Conservation (phyloP, 768 basidiomycete genomes). For the Boletellus ananas region DNA sequence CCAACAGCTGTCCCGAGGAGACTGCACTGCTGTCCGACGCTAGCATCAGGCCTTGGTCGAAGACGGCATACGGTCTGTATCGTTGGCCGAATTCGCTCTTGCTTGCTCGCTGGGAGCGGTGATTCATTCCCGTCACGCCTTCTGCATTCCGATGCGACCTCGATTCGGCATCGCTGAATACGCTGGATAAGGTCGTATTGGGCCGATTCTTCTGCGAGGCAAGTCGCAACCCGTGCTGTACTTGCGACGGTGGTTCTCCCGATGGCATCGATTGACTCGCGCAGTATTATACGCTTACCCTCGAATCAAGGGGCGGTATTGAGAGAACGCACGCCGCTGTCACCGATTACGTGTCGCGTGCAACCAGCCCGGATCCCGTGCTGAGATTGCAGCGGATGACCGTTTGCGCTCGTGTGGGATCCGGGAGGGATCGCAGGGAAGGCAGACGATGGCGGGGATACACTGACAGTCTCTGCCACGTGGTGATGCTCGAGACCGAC, state of each 20-base stretch:
- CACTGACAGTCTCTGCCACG: slow-evolving; percentile 15
- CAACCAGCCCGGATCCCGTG: slow-evolving; percentile 6
- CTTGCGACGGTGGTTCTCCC: slow-evolving; percentile 19
- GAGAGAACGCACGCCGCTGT: slow-evolving; percentile 25
- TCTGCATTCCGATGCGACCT: slow-evolving; percentile 17
- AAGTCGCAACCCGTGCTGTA: slow-evolving; percentile 13
- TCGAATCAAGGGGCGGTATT: slow-evolving; percentile 25
- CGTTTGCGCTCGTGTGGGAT: slow-evolving; percentile 1
- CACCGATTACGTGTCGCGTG: slow-evolving; percentile 28
- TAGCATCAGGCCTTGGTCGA: background rate
- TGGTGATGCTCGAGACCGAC: slow-evolving; percentile 15
- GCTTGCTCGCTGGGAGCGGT: slow-evolving; percentile 21
- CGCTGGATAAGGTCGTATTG: slow-evolving; percentile 13
- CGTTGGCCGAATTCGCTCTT: slow-evolving; percentile 20
- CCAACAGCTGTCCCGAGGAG: background rate
- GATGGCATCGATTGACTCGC: slow-evolving; percentile 29
- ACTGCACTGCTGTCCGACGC: background rate
- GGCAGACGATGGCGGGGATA: slow-evolving; percentile 27
- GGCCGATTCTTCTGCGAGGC: slow-evolving; percentile 15
- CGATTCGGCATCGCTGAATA: slow-evolving; percentile 15
- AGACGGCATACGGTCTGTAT: slow-evolving; percentile 3
- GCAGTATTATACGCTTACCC: slow-evolving; percentile 22
- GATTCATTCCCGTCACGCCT: slow-evolving; percentile 23
- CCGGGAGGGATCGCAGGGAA: slow-evolving; percentile 12
- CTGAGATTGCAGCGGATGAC: slow-evolving; percentile 8